phyloP scores from a whole-genome alignment of 805 yeast genomes.

The Yamadazyma sp. region DNA sequence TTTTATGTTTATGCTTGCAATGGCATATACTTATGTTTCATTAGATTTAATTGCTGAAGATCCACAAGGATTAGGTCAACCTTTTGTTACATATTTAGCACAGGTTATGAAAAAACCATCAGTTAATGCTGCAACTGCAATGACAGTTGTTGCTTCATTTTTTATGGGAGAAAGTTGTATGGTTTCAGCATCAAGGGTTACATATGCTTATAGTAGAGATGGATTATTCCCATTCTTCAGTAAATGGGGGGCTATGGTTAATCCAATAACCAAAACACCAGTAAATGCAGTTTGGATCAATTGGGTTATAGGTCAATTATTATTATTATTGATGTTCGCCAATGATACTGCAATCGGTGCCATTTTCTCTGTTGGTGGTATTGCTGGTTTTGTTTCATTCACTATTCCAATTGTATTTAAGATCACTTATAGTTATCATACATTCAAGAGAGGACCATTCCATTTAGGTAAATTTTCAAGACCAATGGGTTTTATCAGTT shows the following conservation, averaged over 20 bases:
- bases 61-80: conserved; percentile 53
- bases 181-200: conserved; percentile 65
- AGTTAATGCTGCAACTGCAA: conserved; percentile 33
- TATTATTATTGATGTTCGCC: conserved; percentile 57
- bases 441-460: conserved; percentile 67
- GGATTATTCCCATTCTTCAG: conserved; percentile 60
- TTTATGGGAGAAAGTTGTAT: conserved; percentile 46
- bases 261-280: conserved; percentile 55
- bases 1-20: conserved; percentile 55
- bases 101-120: conserved; percentile 45
- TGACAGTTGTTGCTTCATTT: conserved; percentile 39
- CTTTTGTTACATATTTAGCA: conserved; percentile 52
- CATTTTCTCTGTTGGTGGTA: conserved; percentile 70
- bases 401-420: conserved; percentile 60
- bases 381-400: conserved; percentile 65
- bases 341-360: conserved; percentile 68
- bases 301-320: conserved; percentile 50
- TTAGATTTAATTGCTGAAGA: conserved; percentile 44
- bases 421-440: conserved; percentile 50
- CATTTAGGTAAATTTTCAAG: conserved; percentile 51
- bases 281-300: conserved; percentile 63
- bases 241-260: conserved; percentile 46
- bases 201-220: conserved; percentile 67
- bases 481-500: conserved; percentile 48
- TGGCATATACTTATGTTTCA: conserved; percentile 58